A percentile compares a stretch with the other conserved stretches of the same genome.
These are phyloP conservation scores for Pyracantha coccinea DNA, from an alignment of 331 rosid genomes.

Conservation along the genomic window DNA sequence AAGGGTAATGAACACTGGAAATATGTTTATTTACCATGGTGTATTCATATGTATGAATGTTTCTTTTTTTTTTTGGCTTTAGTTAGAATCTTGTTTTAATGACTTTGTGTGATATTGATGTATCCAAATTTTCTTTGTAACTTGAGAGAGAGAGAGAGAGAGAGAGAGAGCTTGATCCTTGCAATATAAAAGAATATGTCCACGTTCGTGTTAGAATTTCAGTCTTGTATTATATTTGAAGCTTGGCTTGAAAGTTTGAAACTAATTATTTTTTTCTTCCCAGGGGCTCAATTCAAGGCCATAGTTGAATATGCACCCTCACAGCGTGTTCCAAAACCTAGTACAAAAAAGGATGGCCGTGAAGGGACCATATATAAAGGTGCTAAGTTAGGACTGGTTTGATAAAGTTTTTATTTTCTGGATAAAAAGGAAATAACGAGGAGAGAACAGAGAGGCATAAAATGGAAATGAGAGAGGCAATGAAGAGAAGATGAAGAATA, in stretches of 20 bases:
- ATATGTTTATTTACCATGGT: not conserved
- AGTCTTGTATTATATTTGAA: not conserved
- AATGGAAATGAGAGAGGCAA: no score
- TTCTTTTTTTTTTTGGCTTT: no score
- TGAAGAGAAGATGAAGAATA: no score
- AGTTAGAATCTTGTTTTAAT: no score
- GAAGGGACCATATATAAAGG: constrained; percentile 93
- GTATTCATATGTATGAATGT: no score
- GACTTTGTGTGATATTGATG: not conserved
- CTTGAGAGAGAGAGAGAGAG: not conserved
- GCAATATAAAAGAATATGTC: not conserved
- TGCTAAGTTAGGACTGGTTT: constrained; percentile 1
- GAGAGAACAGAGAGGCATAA: no score
- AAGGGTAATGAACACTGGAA: constrained; percentile 38
- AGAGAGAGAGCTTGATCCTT: not conserved
- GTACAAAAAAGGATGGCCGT: constrained; percentile 70
- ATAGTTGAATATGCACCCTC: constrained; percentile 95
- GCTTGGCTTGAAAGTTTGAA: not conserved
- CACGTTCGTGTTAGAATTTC: not conserved
- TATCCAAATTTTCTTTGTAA: not conserved
- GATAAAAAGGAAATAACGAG: no score
- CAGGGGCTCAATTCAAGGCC: constrained; percentile 75
- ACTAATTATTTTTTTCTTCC: not conserved
- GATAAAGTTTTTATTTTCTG: no score
- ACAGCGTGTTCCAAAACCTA: constrained; percentile 65